Evolutionary conservation across 2,329 filamentous ascomycete genomes (phyloP), one percentile per base, ranked within the genome.

Genomic region (Acephala macrosclerotiorum): DNA sequence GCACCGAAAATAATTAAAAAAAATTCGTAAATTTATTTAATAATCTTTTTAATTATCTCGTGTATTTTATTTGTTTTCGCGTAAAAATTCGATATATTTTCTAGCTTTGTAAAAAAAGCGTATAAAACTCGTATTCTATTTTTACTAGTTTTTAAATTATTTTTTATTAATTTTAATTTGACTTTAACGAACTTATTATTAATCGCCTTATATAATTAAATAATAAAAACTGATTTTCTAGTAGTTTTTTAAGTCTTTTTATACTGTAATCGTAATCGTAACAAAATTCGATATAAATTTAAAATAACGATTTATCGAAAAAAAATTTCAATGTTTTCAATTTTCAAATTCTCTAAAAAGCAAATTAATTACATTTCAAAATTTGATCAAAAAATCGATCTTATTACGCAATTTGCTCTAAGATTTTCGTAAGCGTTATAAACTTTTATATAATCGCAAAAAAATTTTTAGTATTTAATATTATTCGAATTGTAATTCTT

Each of bases 221-320:
- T 55, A 25, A 70, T 70, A 12, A 71, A 56, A 18, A 60, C 20
- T 56, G n/a, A 58, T 57, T 69, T 71, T 64, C 64, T 51, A 68
- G 40, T 35, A 60, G 63, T 68, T 57, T 64, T 69, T 58, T 22
- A 55, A 18, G 18, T 63, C 36, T 64, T 61, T 7, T 49, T 47
- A 64, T 72, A 66, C 26, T 65, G 64, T 64, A 66, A 73, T 58
- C 72, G 70, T 53, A 74, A 62, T 42, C 71, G 70, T 45, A 67
- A 68, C 42, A 72, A 38, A 47, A 74, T 74, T 58, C 70, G 70
- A 58, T 60, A 25, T 16, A 67, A 58, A 53, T 74, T 71, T 56
- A 74, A 45, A 22, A n/a, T 60, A 63, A 73, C 47, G 45, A 74
- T 61, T 18, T 70, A 22, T 67, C 58, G 67, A 65, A 73, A 64